phyloP scores from a whole-genome alignment of 441 rosid species.

The Arabidopsis hybrid region DNA sequence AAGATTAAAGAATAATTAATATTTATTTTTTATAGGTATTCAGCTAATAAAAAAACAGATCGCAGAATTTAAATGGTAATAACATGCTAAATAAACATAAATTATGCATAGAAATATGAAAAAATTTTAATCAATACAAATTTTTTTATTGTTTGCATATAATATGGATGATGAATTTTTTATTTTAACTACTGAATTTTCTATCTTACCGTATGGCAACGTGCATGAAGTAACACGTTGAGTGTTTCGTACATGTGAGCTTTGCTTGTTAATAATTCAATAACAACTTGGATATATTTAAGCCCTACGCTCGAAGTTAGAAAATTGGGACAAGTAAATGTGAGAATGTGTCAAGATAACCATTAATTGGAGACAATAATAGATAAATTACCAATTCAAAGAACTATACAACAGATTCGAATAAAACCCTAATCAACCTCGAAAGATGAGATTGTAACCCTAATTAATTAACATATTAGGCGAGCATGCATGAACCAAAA shows the following conservation, averaged over 20 bases:
- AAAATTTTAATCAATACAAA: no score
- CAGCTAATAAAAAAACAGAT: no score
- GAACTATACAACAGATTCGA: conserved; percentile 12
- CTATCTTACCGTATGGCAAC: conserved; percentile 25
- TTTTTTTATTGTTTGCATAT: no score
- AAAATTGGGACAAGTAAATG: conserved; percentile 46
- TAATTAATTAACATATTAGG: conserved; percentile 8
- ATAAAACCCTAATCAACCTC: conserved; percentile 35
- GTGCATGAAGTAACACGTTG: conserved; percentile 45
- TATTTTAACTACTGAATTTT: not conserved
- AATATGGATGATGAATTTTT: not conserved
- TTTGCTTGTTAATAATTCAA: conserved; percentile 21
- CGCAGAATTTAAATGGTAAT: no score
- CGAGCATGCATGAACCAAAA: conserved; percentile 33
- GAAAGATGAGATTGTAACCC: conserved; percentile 26
- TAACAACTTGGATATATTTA: conserved; percentile 12
- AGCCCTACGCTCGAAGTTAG: conserved; percentile 34
- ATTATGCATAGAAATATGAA: no score
- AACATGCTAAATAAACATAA: no score
- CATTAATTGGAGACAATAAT: conserved; percentile 48
- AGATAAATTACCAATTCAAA: conserved; percentile 18
- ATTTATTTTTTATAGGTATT: no score
- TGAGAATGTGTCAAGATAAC: conserved; percentile 49
- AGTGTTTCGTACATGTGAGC: conserved; percentile 27
- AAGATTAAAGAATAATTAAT: no score